phyloP scores from a whole-genome alignment of 352 stramenopile genomes.

The Globisporangium irregulare region DNA sequence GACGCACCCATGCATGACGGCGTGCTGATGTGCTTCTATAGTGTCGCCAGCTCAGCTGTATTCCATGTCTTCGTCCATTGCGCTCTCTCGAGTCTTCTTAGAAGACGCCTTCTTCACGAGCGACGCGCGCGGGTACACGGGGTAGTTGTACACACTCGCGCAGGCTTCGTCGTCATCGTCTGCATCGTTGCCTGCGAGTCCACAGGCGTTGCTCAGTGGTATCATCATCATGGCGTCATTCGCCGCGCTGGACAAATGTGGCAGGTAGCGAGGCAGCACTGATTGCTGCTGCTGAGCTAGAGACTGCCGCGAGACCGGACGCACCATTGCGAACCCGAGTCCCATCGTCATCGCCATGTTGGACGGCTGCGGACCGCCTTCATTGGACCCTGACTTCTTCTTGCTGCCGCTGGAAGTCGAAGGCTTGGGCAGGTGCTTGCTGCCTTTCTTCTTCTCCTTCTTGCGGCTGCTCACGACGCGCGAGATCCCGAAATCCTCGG shows the following conservation, averaged over 20 bases:
- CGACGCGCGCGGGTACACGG: constrained; percentile 37
- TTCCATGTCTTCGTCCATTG: constrained; percentile 45
- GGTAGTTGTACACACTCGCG: constrained; percentile 54
- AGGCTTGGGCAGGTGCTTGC: constrained; percentile 41
- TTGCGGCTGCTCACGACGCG: constrained; percentile 28
- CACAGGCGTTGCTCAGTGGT: not conserved
- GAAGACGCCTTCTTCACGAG: constrained; percentile 41
- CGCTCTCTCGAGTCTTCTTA: constrained; percentile 47
- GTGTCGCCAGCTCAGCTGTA: constrained; percentile 35
- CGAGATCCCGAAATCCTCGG: constrained; percentile 25
- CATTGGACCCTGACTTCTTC: constrained; percentile 27
- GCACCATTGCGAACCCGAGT: constrained; percentile 33
- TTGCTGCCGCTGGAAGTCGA: constrained; percentile 27
- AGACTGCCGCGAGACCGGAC: constrained; percentile 42
- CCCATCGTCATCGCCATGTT: constrained; percentile 19
- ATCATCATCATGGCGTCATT: constrained; percentile 23
- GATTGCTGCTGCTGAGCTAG: constrained; percentile 28
- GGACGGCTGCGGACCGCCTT: constrained; percentile 8
- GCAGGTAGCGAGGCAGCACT: constrained; percentile 36
- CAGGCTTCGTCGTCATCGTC: constrained; percentile 26
- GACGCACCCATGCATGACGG: not conserved
- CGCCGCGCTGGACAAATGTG: constrained; percentile 30
- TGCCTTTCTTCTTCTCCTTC: constrained; percentile 36
- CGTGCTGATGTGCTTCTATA: not conserved
- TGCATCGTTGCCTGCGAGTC: constrained; percentile 8